Base-by-base conservation (phyloP, 2,329 filamentous ascomycete genomes). In the Paecilomyces variotii region DNA sequence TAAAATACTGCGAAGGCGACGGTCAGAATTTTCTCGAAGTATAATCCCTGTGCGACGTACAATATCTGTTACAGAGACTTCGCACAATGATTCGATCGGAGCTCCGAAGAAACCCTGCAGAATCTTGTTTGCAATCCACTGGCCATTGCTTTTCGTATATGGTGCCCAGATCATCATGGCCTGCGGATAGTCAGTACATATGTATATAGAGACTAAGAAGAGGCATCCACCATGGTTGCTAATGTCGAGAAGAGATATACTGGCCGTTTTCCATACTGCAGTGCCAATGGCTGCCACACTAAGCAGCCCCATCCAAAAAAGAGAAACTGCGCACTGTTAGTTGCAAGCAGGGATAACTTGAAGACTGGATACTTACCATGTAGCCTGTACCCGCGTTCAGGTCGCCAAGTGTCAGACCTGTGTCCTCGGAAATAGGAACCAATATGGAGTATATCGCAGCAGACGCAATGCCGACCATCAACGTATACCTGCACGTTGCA, bases 61-160 rank as follows among this genome's bases (percentile, higher is more conserved):
- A 10, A 77, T 62, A 60, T 80, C 78, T 0, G 76, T 72, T 2
- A 80, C 72, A 2, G 74, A 76, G 14, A 79, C 74, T 60, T 80
- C 79, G 14, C 75, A 75, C 11, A 82, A 64, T n/a, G 76, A 77
- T 62, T 82, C 80, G 26, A 80, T 76, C 0, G 80, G 79, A 2
- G 79, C 75, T 10, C 71, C 74, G 32, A 79, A 76, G 60, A 81
- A 77, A 0, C 79, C 79, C 53, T 77, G 74, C 0, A 82, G 61
- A 25, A 81, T 72, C 55, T 77, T 76, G 60, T 76, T 76, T 4
- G 76, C 77, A 25, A 77, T 75, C 77, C 78, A 80, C 58, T 79
- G 74, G 4, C 77, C 76, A 30, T 77, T 74, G 12, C 71, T 75
- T 28, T 71, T 75, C 3, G 75, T 73, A 57, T 79, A 75, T 0